These are phyloP conservation scores for Daldinia concentrica DNA, from an alignment of 495 filamentous ascomycete species.

Conservation along the genomic window DNA sequence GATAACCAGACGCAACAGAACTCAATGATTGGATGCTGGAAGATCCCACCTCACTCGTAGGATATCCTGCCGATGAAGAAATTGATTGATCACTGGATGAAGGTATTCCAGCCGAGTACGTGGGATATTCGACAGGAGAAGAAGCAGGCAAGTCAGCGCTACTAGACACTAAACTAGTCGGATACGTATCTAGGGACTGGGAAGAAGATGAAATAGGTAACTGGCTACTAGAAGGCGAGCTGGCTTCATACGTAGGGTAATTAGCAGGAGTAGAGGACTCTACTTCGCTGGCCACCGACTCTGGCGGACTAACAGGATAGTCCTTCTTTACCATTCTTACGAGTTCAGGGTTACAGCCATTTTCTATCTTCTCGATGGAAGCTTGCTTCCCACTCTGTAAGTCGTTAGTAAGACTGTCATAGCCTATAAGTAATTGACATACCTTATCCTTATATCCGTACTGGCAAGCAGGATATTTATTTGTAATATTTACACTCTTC, in stretches of 20 bases:
- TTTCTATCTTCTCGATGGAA: constrained; percentile 40
- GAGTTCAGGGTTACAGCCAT: constrained; percentile 26
- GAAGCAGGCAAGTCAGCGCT: constrained; percentile 11
- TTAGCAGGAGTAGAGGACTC: constrained; percentile 12
- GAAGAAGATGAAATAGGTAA: neutral
- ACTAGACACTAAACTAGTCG: constrained; percentile 17
- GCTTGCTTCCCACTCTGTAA: constrained; percentile 39
- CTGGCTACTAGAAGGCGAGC: constrained; percentile 2
- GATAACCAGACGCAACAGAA: neutral
- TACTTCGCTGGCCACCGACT: constrained; percentile 5
- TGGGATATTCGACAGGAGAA: constrained; percentile 23
- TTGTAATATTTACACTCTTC: constrained; percentile 64
- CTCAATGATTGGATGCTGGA: constrained; percentile 11
- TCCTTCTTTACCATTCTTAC: constrained; percentile 23
- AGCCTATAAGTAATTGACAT: constrained; percentile 10
- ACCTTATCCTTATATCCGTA: constrained; percentile 46
- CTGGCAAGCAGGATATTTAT: constrained; percentile 58
- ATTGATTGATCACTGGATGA: constrained; percentile 6
- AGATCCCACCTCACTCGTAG: neutral
- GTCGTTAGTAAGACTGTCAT: constrained; percentile 26
- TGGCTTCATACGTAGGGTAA: constrained; percentile 23
- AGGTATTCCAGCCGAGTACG: constrained; percentile 18
- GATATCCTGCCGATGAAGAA: constrained; percentile 11
- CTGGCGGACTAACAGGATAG: constrained; percentile 19
- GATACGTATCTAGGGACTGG: constrained; percentile 10